Evolutionary conservation across 768 basidiomycete genomes (phyloP).

Genomic region (Coprinopsis cinerea): DNA sequence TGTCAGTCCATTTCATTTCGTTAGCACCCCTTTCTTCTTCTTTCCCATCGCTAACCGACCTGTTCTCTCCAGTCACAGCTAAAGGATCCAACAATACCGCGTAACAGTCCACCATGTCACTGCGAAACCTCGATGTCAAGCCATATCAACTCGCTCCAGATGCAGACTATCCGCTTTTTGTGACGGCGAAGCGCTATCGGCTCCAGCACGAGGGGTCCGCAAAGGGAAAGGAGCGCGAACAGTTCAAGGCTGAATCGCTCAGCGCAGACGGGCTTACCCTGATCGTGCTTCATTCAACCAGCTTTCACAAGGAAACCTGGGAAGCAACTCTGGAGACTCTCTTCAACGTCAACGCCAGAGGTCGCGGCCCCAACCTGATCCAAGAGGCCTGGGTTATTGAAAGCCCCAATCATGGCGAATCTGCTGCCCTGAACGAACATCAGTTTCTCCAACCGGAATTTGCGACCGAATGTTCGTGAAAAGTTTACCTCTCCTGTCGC

Average conservation of each 20-base stretch:
- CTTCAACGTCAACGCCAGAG: slow-evolving; percentile 23
- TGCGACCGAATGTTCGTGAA: slow-evolving; percentile 38
- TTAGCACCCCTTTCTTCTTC: too few relatives aligned
- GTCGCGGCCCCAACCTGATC: slow-evolving; percentile 28
- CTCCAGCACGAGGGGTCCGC: not conserved
- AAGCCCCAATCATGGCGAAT: slow-evolving; percentile 68
- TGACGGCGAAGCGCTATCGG: not conserved
- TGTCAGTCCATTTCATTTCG: not conserved
- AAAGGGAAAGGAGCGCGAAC: not conserved
- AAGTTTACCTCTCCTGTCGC: not conserved
- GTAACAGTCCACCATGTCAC: not conserved
- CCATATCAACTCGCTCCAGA: not conserved
- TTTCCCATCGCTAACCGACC: not conserved
- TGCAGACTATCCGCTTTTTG: not conserved
- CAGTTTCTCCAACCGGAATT: slow-evolving; percentile 38
- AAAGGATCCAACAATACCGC: too few relatives aligned
- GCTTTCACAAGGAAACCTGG: slow-evolving; percentile 74
- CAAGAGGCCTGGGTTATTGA: slow-evolving; percentile 65
- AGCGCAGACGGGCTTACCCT: slow-evolving; percentile 42
- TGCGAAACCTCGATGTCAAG: not conserved
- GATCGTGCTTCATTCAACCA: slow-evolving; percentile 61
- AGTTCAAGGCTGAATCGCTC: not conserved
- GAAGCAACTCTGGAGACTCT: slow-evolving; percentile 51
- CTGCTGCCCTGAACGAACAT: slow-evolving; percentile 47
- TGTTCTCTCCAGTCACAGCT: not conserved